phyloP scores from a whole-genome alignment of 495 filamentous ascomycete genomes.

The Lepidopterella palustris region DNA sequence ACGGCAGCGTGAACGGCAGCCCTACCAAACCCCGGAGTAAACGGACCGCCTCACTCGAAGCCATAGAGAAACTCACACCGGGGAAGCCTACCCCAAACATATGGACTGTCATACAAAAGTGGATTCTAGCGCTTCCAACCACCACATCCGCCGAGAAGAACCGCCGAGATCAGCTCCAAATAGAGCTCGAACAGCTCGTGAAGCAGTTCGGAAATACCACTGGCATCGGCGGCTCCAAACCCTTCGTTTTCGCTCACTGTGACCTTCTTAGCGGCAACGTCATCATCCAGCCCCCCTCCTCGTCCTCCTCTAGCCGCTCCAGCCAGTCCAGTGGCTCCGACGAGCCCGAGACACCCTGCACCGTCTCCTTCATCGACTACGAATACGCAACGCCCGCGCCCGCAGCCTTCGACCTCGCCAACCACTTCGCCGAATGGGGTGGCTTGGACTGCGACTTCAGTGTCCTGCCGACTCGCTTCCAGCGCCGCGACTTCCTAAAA shows the following conservation, averaged over 20 bases:
- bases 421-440: constrained; percentile 98
- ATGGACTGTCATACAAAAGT: constrained; percentile 93
- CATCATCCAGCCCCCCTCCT: constrained; percentile 60
- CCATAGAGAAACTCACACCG: constrained; percentile 21
- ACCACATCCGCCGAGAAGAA: constrained; percentile 57
- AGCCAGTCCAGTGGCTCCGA: constrained; percentile 34
- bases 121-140: constrained; percentile 79
- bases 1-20: constrained; percentile 4
- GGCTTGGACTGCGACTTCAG: constrained; percentile 91
- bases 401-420: constrained; percentile 96
- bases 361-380: constrained; percentile 93
- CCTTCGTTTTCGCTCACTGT: constrained; percentile 89
- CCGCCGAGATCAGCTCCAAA: constrained; percentile 62
- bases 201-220: constrained; percentile 63
- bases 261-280: constrained; percentile 94
- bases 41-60: constrained; percentile 9
- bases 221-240: constrained; percentile 59
- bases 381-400: constrained; percentile 86
- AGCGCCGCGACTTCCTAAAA: constrained; percentile 73
- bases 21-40: background rate
- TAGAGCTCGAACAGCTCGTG: constrained; percentile 64
- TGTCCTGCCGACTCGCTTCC: constrained; percentile 69
- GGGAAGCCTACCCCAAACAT: constrained; percentile 56
- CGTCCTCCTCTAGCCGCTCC: constrained; percentile 15
- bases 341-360: constrained; percentile 27